Base-by-base conservation (phyloP, 1,284 basidiomycete genomes). In the Cutaneotrichosporon curvatum region DNA sequence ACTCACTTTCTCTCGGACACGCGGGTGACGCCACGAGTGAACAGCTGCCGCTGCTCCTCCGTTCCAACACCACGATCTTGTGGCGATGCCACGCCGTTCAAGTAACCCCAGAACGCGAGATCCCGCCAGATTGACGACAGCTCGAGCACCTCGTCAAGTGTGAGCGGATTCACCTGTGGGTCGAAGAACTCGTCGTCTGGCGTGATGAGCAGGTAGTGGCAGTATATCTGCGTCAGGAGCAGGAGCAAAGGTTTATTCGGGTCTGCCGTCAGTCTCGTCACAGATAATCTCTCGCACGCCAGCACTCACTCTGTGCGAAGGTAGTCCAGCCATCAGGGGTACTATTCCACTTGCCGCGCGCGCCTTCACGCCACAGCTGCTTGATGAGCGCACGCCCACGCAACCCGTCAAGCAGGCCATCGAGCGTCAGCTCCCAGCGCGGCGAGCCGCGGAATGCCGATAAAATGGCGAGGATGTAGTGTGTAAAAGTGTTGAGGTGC, bases 101-200 rank as follows among this genome's bases (percentile, higher is more conserved):
- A 62, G 43, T 69, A 71, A 1, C 63, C 65, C 62, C 61, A 70
- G 57, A 64, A 71, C 0, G 67, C 66, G 34, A 71, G 53, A 53
- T 73, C 63, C 21, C 68, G 51, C 71, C 69, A 73, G 18, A 71
- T 63, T 1, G 56, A 53, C 2, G 62, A 62, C 6, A 73, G 47
- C n/a, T 75, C 47, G 14, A 63, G 45, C 4, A 96, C 77, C 62
- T 98, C 94, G 59, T 95, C 90, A 8, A 92, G 68, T 0, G 78
- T 78, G 3, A 98, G 76, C 1, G 88, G 85, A 58, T 91, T 91
- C 14, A 59, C 52, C 2, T 54, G 16, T 2, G 42, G 39, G 8
- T 44, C 47, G 64, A 92, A 92, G 72, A 98, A 97, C 68, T 98
- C 94, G 67, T 97, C 94, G 59, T 98, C 95, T 2, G 88, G 88